Evolutionary conservation across 495 filamentous ascomycete genomes (phyloP).

Genomic region (Xylaria flabelliformis): DNA sequence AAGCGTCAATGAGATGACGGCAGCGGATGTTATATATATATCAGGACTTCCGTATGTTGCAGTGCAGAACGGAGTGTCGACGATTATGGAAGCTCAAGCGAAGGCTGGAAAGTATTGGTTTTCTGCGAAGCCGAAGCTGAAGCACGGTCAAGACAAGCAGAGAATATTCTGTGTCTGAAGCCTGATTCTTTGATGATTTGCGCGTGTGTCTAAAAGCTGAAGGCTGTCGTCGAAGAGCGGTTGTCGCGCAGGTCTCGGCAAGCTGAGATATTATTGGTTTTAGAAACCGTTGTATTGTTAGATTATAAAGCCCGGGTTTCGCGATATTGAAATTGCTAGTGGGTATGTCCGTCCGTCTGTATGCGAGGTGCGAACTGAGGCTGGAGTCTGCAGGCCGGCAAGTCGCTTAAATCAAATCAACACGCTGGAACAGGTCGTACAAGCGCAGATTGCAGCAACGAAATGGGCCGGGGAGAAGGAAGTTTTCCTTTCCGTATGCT

Average conservation of each 20-base stretch:
- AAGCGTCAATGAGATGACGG: constrained; percentile 43
- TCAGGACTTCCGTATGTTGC: constrained; percentile 18
- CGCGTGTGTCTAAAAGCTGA: constrained; percentile 32
- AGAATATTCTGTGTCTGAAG: constrained; percentile 36
- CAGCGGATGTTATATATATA: constrained; percentile 37
- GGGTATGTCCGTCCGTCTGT: constrained; percentile 19
- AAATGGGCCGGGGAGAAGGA: constrained; percentile 31
- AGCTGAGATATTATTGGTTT: constrained; percentile 40
- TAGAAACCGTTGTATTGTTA: constrained; percentile 37
- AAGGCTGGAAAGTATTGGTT: constrained; percentile 35
- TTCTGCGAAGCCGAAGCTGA: constrained; percentile 27
- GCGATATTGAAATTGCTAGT: constrained; percentile 23
- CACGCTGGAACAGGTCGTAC: constrained; percentile 43
- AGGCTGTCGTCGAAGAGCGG: constrained; percentile 22
- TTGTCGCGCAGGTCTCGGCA: constrained; percentile 44
- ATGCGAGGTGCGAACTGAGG: constrained; percentile 26
- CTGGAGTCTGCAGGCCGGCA: constrained; percentile 35
- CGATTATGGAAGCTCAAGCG: constrained; percentile 30
- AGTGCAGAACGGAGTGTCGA: constrained; percentile 23
- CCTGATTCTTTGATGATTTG: constrained; percentile 32
- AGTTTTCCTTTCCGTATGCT: constrained; percentile 21
- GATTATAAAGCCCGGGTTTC: constrained; percentile 38
- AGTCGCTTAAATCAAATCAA: constrained; percentile 38
- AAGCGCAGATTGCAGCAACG: constrained; percentile 35
- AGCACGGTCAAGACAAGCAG: constrained; percentile 42